These are phyloP conservation scores for Fistulifera solaris DNA, from an alignment of 108 stramenopile species.

Conservation along the genomic window DNA sequence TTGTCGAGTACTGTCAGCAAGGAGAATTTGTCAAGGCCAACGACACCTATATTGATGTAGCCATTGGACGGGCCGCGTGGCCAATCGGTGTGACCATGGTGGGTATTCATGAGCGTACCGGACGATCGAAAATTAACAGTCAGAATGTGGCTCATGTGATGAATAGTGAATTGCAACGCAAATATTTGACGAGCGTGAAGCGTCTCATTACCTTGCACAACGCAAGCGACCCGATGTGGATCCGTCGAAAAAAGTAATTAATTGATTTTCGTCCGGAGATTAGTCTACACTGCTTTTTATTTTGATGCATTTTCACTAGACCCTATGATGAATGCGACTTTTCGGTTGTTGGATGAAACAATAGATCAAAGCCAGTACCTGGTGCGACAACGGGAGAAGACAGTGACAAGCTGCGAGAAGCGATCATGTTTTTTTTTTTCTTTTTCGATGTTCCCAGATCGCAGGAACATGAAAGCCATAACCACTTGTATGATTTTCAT, in stretches of 20 bases:
- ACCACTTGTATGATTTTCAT: too few relatives aligned
- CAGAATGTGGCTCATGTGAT: constrained; percentile 95
- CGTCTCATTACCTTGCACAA: constrained; percentile 90
- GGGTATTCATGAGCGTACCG: constrained; percentile 94
- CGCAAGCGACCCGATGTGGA: constrained; percentile 71
- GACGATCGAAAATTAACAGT: constrained; percentile 88
- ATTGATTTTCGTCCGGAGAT: too few relatives aligned
- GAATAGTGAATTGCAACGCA: constrained; percentile 88
- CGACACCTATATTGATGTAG: constrained; percentile 88
- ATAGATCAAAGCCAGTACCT: too few relatives aligned
- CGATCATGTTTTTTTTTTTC: too few relatives aligned
- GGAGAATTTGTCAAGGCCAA: constrained; percentile 94
- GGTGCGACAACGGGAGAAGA: too few relatives aligned
- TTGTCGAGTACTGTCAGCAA: constrained; percentile 74
- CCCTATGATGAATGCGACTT: background rate
- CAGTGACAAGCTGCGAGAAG: too few relatives aligned
- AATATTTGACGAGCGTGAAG: constrained; percentile 95
- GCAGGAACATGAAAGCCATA: too few relatives aligned
- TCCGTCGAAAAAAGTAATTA: constrained; percentile 75
- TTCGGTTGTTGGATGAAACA: too few relatives aligned
- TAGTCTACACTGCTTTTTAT: background rate
- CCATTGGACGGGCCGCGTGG: constrained; percentile 97
- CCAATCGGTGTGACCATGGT: constrained; percentile 99
- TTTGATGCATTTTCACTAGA: background rate
- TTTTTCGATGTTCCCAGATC: too few relatives aligned